A percentile compares a stretch with the other conserved stretches of the same genome.
Conservation (phyloP, 805 yeast species). For the Metschnikowia anglica region DNA sequence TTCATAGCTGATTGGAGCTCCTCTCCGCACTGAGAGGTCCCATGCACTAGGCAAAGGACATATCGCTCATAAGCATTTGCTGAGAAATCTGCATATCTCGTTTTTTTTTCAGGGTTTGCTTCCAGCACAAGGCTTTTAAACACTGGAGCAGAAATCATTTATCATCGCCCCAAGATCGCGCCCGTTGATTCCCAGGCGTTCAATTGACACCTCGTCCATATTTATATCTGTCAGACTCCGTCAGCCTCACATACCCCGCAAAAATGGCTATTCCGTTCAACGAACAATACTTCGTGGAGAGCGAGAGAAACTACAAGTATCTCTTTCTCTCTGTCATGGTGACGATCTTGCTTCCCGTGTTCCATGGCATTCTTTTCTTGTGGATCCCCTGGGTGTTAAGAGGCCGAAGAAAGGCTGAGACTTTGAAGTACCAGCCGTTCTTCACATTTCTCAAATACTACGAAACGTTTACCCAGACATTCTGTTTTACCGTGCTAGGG, state of each 20-base stretch:
- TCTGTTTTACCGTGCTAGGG: constrained; percentile 21
- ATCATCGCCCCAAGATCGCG: neutral
- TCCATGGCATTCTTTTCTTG: constrained; percentile 43
- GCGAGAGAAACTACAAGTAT: constrained; percentile 33
- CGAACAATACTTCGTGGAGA: constrained; percentile 41
- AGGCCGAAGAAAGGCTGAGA: constrained; percentile 18
- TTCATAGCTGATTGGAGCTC: neutral
- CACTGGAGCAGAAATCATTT: neutral
- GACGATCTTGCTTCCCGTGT: constrained; percentile 25
- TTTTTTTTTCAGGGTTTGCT: neutral
- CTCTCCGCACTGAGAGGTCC: no score
- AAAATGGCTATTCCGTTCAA: constrained; percentile 33
- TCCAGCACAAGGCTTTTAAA: neutral
- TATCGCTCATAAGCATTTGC: constrained; percentile 1
- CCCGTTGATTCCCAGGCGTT: neutral
- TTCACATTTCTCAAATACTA: constrained; percentile 30
- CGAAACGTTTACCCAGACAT: constrained; percentile 29
- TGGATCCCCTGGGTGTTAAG: constrained; percentile 42
- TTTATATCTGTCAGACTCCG: neutral
- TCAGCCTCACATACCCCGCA: neutral
- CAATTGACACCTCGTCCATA: neutral
- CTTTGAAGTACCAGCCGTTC: constrained; percentile 20
- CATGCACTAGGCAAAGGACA: constrained; percentile 4
- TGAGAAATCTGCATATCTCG: neutral
- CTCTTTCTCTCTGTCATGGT: constrained; percentile 37